These are phyloP conservation scores for Globomyces pollinis-pini DNA, from an alignment of 192 early-diverging fungal genomes.

Conservation along the genomic window DNA sequence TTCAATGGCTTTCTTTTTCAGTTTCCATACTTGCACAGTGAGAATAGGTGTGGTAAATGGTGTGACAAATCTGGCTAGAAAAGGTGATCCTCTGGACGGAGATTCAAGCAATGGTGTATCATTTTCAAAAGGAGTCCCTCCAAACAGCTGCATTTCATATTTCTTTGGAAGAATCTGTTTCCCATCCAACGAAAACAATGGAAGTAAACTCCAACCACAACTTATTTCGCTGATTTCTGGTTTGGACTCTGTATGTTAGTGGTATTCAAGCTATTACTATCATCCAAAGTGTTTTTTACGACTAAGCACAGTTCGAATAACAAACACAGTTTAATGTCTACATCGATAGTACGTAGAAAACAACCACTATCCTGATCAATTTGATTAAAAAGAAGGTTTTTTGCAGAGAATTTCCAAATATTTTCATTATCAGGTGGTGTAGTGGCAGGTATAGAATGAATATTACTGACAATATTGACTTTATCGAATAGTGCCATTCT, in stretches of 20 bases:
- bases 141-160: conserved; percentile 36
- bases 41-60: conserved; percentile 27
- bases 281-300: conserved; percentile 15
- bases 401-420: conserved; percentile 37
- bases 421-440: conserved; percentile 15
- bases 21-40: conserved; percentile 37
- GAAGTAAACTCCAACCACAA: conserved; percentile 44
- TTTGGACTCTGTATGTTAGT: no score
- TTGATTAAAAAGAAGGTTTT: conserved; percentile 36
- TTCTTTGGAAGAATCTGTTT: conserved; percentile 38
- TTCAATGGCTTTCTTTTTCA: conserved; percentile 24
- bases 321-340: conserved; percentile 35
- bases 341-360: conserved; percentile 32
- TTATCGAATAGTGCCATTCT: conserved; percentile 44
- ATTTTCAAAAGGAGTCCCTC: conserved; percentile 38
- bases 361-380: conserved; percentile 43
- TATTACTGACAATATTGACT: conserved; percentile 33
- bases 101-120: conserved; percentile 18
- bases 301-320: conserved; percentile 41
- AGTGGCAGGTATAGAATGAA: conserved; percentile 34
- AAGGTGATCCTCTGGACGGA: conserved; percentile 14
- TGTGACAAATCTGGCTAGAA: conserved; percentile 21
- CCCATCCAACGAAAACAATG: conserved; percentile 39
- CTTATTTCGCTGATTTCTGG: conserved; percentile 22
- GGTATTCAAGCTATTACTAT: conserved; percentile 10